Percentiles rank a stretch among this genome's conserved stretches.
Conservation (phyloP, 1,284 basidiomycete species). For the Porodaedalea pini region DNA sequence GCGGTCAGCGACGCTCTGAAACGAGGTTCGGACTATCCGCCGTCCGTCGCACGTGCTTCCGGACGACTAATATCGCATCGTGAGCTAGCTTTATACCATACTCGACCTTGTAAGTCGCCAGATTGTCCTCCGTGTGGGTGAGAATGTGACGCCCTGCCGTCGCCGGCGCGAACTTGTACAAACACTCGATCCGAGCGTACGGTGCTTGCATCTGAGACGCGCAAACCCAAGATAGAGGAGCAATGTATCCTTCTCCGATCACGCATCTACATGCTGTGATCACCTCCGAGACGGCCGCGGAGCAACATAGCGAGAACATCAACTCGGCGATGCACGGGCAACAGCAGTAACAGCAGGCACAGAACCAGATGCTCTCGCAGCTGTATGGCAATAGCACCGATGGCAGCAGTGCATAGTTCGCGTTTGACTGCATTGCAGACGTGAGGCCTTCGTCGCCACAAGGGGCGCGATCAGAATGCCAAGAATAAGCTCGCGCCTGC, state of each 20-base stretch:
- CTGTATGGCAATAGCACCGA: too few species aligned
- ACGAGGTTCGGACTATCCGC: constrained; percentile 69
- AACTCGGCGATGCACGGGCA: too few species aligned
- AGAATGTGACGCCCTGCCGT: constrained; percentile 89
- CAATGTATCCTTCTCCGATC: constrained; percentile 69
- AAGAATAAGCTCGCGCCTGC: too few species aligned
- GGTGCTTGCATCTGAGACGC: constrained; percentile 88
- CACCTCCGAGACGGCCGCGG: too few species aligned
- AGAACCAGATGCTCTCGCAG: too few species aligned
- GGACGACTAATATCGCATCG: constrained; percentile 86
- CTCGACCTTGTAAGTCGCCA: constrained; percentile 93
- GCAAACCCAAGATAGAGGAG: constrained; percentile 89
- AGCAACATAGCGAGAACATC: too few species aligned
- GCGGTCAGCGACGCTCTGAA: constrained; percentile 88
- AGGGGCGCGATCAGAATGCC: too few species aligned
- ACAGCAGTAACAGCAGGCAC: too few species aligned
- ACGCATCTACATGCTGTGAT: too few species aligned
- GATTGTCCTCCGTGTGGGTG: constrained; percentile 82
- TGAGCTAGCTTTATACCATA: constrained; percentile 87
- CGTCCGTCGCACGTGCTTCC: constrained; percentile 52
- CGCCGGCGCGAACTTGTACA: constrained; percentile 90
- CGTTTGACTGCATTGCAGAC: too few species aligned
- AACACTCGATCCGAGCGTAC: constrained; percentile 92
- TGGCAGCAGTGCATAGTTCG: too few species aligned
- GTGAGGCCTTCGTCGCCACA: too few species aligned